Conservation (phyloP, 371 early-diverging fungal species). For the Apophysomyces elegans region DNA sequence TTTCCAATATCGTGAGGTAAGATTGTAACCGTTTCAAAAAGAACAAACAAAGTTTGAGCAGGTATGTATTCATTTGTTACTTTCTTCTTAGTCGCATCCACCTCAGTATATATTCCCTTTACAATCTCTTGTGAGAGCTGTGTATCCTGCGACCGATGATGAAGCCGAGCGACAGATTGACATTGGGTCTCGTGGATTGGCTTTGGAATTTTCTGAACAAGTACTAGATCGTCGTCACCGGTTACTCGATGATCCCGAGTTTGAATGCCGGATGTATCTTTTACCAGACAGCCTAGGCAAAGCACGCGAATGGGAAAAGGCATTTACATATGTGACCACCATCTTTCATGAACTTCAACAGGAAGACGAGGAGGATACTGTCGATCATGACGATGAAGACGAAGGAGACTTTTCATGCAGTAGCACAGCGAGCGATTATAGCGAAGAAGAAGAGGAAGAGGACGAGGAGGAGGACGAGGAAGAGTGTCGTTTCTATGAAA, state of each 20-base stretch:
- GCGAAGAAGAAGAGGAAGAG: background rate
- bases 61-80: no score
- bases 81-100: background rate
- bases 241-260: slow-evolving; percentile 14
- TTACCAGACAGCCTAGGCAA: slow-evolving; percentile 28
- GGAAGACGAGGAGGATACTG: background rate
- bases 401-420: background rate
- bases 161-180: background rate
- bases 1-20: slow-evolving; percentile 38
- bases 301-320: slow-evolving; percentile 30
- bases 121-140: background rate
- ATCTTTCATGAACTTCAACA: slow-evolving; percentile 28
- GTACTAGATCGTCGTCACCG: slow-evolving; percentile 16
- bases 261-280: slow-evolving; percentile 34
- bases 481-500: background rate
- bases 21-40: no score
- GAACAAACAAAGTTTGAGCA: no score
- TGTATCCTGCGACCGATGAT: background rate
- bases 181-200: slow-evolving; percentile 25
- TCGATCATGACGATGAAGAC: background rate
- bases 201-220: slow-evolving; percentile 30
- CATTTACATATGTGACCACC: slow-evolving; percentile 31
- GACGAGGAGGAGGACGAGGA: background rate
- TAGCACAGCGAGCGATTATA: background rate
- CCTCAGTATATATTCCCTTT: background rate